These are phyloP conservation scores for Rhazya stricta DNA, from an alignment of 257 asterid species.

Conservation along the genomic window DNA sequence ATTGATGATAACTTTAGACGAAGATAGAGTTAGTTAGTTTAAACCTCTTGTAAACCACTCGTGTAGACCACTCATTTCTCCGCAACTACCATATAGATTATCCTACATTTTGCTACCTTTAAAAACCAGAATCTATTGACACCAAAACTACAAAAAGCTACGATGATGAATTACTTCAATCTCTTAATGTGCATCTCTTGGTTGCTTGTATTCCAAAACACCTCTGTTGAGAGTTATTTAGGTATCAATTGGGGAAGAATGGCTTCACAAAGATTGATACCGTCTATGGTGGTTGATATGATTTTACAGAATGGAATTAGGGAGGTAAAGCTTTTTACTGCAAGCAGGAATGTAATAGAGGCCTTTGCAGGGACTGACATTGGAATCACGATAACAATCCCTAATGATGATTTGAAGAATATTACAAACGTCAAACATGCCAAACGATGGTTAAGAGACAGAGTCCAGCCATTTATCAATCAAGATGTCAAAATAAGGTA, in stretches of 20 bases:
- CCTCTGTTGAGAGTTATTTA: neutral
- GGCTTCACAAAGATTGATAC: neutral
- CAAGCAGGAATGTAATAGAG: slow-evolving; percentile 12
- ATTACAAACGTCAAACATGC: neutral
- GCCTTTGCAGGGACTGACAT: slow-evolving; percentile 3
- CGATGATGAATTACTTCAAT: neutral
- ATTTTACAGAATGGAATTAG: slow-evolving; percentile 9
- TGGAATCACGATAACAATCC: slow-evolving; percentile 1
- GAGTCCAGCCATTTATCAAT: neutral
- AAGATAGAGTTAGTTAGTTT: too few relatives aligned
- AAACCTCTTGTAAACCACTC: too few relatives aligned
- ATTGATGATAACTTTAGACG: too few relatives aligned
- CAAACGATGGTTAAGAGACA: neutral
- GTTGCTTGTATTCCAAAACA: too few relatives aligned
- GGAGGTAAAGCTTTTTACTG: slow-evolving; percentile 8
- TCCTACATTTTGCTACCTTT: too few relatives aligned
- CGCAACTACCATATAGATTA: too few relatives aligned
- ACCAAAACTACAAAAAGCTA: too few relatives aligned
- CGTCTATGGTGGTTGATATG: slow-evolving; percentile 22
- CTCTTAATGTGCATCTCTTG: neutral
- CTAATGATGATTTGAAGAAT: neutral
- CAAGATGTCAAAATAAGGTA: neutral
- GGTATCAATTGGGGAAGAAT: neutral
- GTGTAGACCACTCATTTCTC: too few relatives aligned
- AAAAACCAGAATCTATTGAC: too few relatives aligned